Percentiles rank a stretch among this genome's conserved stretches.
phyloP scores from a whole-genome alignment of 208 protist genomes.

The Naegleria fowleri region DNA sequence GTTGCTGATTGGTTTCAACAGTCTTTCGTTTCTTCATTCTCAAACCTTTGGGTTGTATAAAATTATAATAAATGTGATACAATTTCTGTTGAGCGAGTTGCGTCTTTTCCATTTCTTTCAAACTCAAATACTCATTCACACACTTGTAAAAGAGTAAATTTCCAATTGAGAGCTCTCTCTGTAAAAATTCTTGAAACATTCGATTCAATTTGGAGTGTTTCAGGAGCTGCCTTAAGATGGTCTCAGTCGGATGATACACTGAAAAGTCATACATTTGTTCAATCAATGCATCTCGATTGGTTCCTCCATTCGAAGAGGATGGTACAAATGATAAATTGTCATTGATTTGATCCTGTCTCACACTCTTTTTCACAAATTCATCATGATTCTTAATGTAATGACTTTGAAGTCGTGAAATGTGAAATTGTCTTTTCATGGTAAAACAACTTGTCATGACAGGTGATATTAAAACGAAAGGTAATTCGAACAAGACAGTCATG shows the following conservation, averaged over 20 bases:
- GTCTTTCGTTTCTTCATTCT: not conserved
- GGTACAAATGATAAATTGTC: not conserved
- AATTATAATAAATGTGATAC: not conserved
- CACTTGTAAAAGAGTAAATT: not conserved
- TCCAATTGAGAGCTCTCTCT: not conserved
- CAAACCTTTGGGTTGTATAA: not conserved
- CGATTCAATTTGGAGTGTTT: not conserved
- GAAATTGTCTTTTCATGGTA: not conserved
- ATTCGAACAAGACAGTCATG: not conserved
- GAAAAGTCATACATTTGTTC: not conserved
- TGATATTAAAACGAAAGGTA: not conserved
- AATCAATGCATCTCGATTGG: not conserved
- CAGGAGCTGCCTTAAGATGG: not conserved
- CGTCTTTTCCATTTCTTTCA: not conserved
- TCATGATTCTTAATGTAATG: not conserved
- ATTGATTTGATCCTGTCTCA: not conserved
- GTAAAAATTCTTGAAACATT: conserved; percentile 2
- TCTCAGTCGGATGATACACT: not conserved
- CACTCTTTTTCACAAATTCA: not conserved
- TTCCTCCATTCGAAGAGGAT: not conserved
- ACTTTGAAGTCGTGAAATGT: not conserved
- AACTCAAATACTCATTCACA: not conserved
- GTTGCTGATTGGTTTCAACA: too few species aligned
- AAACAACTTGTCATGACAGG: not conserved
- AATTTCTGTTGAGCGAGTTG: not conserved